These are phyloP conservation scores for Rhodosporidiobolus sp. DNA, from an alignment of 768 basidiomycete genomes.

Conservation along the genomic window DNA sequence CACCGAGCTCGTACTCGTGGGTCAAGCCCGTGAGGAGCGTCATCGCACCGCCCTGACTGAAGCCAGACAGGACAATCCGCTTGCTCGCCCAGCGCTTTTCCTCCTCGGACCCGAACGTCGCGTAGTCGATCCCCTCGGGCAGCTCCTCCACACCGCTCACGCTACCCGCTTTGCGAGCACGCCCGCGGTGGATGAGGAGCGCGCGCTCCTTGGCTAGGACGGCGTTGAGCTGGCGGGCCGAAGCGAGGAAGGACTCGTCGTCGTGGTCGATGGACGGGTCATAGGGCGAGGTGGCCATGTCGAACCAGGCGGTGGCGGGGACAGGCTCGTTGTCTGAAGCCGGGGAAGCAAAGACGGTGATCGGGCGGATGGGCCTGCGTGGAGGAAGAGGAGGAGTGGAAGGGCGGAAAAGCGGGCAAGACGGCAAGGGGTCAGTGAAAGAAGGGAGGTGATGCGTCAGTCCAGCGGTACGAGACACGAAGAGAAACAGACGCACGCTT, in stretches of 20 bases:
- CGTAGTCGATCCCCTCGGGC: not conserved
- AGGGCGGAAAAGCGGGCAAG: too few relatives aligned
- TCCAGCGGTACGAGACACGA: too few relatives aligned
- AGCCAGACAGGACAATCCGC: slow-evolving; percentile 8
- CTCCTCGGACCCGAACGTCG: slow-evolving; percentile 9
- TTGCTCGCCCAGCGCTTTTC: slow-evolving; percentile 18
- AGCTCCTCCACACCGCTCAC: not conserved
- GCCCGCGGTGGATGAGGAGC: not conserved
- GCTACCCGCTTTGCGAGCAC: not conserved
- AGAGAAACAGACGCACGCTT: slow-evolving; percentile 4
- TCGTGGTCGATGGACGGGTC: not conserved
- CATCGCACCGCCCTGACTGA: slow-evolving; percentile 15
- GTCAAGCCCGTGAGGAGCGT: not conserved
- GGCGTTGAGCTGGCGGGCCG: slow-evolving; percentile 11
- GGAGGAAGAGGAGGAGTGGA: too few relatives aligned
- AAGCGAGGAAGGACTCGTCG: slow-evolving; percentile 5
- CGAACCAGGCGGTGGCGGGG: not conserved
- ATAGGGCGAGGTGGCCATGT: not conserved
- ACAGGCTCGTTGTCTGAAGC: not conserved
- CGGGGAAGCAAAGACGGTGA: not conserved
- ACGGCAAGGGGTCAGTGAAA: too few relatives aligned
- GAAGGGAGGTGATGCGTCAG: too few relatives aligned
- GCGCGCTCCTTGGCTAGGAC: slow-evolving; percentile 12
- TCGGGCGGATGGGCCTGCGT: not conserved
- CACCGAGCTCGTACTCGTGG: slow-evolving; percentile 6